Evolutionary conservation across 345 rosid species (phyloP), one percentile per base, ranked within the genome.

Genomic region (Ailanthus altissimus): DNA sequence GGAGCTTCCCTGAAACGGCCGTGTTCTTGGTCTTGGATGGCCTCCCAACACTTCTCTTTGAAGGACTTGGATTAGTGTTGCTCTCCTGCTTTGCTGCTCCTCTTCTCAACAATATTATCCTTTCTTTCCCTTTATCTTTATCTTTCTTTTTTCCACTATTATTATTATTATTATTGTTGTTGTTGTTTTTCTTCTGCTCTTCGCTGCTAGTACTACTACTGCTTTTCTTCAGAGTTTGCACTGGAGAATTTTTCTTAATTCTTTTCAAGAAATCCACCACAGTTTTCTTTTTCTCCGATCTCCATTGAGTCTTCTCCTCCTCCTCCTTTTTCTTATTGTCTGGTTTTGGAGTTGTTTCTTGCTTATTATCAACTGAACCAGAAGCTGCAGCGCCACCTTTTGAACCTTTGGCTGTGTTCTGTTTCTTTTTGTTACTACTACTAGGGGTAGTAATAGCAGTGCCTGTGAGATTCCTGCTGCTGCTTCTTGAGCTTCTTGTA

Each of bases 231-330:
- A 81, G 69, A 36, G 85, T 81, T 45, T 76, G 81, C 12, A 51
- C 83, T 0, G 90, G 86, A 21, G 88, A 83, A 75, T 85, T 90
- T 53, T 86, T 88, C 91, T 84, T 85, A 23, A 92, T 80, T 64
- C 92, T 87, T 78, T 89, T 86, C 81, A 90, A 83, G 88, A 90
- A 92, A 83, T 89, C 91, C 26, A 86, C 94, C 2, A 87, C 90
- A 28, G 92, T 87, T 81, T 85, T 81, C 85, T 86, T 91, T 84
- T 91, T 93, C 23, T 85, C 89, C 51, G 76, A 54, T 9, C 75
- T 79, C 51, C n/a, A n/a, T n/a, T 79, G 84, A 0, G 58, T 51
- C 77, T 84, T 87, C 81, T 79, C n/a, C n/a, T n/a, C n/a, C n/a
- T 82, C 81, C 78, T 87, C 28, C 11, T 83, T 87, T 80, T 78